These are phyloP conservation scores for Penicillium ochrochloron DNA, from an alignment of 495 filamentous ascomycete genomes.

Conservation along the genomic window DNA sequence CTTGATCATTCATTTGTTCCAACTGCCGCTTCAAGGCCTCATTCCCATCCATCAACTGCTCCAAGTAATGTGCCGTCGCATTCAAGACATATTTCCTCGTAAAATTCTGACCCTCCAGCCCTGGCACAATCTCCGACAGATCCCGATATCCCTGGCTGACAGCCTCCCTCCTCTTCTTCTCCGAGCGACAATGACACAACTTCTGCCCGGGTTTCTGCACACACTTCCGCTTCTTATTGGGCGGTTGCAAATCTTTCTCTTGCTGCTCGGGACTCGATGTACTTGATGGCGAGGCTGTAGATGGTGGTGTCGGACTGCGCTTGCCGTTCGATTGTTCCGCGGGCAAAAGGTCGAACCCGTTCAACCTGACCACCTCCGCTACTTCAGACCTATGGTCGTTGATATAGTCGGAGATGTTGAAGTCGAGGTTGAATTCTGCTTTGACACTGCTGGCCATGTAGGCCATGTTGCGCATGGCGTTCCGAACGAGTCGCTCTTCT, in stretches of 20 bases:
- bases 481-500: conserved; percentile 28
- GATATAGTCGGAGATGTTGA: neutral
- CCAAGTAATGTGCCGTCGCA: conserved; percentile 26
- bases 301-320: conserved; percentile 12
- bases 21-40: conserved; percentile 19
- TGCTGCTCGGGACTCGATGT: neutral
- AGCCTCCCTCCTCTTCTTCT: conserved; percentile 33
- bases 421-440: conserved; percentile 15
- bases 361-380: neutral
- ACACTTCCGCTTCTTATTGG: conserved; percentile 30
- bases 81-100: conserved; percentile 31
- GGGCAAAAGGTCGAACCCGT: conserved; percentile 2
- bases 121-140: conserved; percentile 25
- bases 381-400: neutral
- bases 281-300: conserved; percentile 13
- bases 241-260: conserved; percentile 1
- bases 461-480: conserved; percentile 33
- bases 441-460: conserved; percentile 22
- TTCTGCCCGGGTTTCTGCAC: conserved; percentile 30
- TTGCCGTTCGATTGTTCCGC: neutral
- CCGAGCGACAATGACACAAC: conserved; percentile 33
- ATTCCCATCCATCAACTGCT: conserved; percentile 22
- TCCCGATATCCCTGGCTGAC: conserved; percentile 27
- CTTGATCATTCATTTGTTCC: conserved; percentile 11
- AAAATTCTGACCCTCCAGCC: conserved; percentile 24